Conservation (phyloP, 2,329 filamentous ascomycete genomes). For the Leptographium flavum region DNA sequence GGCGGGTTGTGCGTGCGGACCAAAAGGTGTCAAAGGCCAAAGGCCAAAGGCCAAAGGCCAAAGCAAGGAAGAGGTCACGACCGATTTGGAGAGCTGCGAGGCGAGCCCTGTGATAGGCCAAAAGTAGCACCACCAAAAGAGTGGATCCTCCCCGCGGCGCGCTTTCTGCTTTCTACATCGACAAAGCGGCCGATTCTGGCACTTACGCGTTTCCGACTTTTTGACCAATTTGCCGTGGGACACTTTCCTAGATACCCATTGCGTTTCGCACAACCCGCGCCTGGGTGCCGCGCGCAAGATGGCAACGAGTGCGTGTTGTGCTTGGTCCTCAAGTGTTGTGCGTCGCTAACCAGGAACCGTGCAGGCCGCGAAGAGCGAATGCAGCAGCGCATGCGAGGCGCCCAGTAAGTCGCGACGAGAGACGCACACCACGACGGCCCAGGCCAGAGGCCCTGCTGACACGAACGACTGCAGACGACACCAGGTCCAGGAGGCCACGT, state of each 20-base stretch:
- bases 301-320: neutral
- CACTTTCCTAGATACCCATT: too few relatives aligned
- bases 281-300: neutral
- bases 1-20: neutral
- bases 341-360: neutral
- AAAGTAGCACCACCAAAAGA: neutral
- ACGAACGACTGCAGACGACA: slow-evolving; percentile 25
- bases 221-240: too few relatives aligned
- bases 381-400: slow-evolving; percentile 50
- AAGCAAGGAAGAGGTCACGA: too few relatives aligned
- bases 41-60: too few relatives aligned
- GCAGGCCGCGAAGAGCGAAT: slow-evolving; percentile 46
- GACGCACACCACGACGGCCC: neutral
- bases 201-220: neutral
- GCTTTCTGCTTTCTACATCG: too few relatives aligned
- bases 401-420: slow-evolving; percentile 31
- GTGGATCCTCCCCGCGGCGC: neutral
- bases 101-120: neutral
- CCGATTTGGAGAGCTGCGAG: too few relatives aligned
- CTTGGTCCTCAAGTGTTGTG: neutral
- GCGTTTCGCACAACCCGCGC: neutral
- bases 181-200: neutral
- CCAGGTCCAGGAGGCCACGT: slow-evolving; percentile 45
- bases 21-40: too few relatives aligned
- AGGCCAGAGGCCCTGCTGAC: neutral